phyloP scores from a whole-genome alignment of 805 yeast species.

The Maudiozyma pseudohumilis region DNA sequence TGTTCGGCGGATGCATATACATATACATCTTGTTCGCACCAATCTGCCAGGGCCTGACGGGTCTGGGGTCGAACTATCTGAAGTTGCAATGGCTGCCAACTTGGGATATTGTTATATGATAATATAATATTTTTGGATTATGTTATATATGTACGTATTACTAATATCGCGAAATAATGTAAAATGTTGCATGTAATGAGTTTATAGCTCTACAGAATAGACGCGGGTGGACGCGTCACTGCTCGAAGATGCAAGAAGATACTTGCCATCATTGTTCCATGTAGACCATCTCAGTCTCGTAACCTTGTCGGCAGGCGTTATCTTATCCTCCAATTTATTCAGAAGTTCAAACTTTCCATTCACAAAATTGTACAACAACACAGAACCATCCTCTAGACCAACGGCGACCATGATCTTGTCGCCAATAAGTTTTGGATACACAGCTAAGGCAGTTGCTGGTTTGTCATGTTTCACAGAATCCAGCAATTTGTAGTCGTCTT shows the following conservation, averaged over 20 bases:
- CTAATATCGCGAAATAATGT: not conserved
- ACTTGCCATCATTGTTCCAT: slow-evolving; percentile 18
- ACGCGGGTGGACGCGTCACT: slow-evolving; percentile 49
- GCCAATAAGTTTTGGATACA: slow-evolving; percentile 27
- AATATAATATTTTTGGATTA: slow-evolving; percentile 3
- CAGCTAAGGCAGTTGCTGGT: slow-evolving; percentile 63
- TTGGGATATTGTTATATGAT: slow-evolving; percentile 39
- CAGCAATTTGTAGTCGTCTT: slow-evolving; percentile 31
- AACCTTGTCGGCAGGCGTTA: slow-evolving; percentile 55
- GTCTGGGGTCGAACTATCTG: slow-evolving; percentile 37
- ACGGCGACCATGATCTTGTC: slow-evolving; percentile 38
- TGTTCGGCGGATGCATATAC: slow-evolving; percentile 42
- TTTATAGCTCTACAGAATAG: slow-evolving; percentile 21
- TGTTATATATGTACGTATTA: not conserved
- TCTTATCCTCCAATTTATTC: slow-evolving; percentile 27
- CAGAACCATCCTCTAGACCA: slow-evolving; percentile 64
- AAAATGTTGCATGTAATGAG: not conserved
- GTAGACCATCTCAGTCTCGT: slow-evolving; percentile 50
- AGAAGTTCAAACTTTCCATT: slow-evolving; percentile 25
- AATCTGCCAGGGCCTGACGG: slow-evolving; percentile 73
- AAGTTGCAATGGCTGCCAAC: slow-evolving; percentile 44
- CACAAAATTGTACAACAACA: slow-evolving; percentile 36
- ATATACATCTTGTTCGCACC: slow-evolving; percentile 54
- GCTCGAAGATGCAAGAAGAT: slow-evolving; percentile 50
- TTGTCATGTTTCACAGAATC: slow-evolving; percentile 36